A percentile compares a stretch with the other conserved stretches of the same genome.
Evolutionary conservation across 2,329 filamentous ascomycete species (phyloP).

Genomic region (Sporothrix protearum): DNA sequence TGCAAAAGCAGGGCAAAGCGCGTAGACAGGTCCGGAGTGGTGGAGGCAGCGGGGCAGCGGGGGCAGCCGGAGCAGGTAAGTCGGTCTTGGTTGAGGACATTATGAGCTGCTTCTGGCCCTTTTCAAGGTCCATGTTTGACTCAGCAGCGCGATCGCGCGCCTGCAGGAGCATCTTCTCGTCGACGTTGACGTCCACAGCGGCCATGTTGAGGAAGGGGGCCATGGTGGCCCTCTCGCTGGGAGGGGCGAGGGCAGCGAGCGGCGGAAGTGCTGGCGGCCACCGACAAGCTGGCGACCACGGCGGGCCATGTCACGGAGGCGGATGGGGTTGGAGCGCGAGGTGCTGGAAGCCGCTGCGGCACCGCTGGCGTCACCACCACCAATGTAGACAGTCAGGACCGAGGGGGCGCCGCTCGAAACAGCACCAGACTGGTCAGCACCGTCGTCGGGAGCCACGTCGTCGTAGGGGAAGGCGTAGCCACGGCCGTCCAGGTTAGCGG

Average conservation of each 20-base stretch:
- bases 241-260: conserved; percentile 18
- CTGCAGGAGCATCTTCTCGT: conserved; percentile 21
- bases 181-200: background rate
- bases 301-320: conserved; percentile 27
- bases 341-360: conserved; percentile 2
- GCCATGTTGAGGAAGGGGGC: conserved; percentile 15
- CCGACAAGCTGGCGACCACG: conserved; percentile 27
- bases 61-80: background rate
- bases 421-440: conserved; percentile 59
- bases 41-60: no score
- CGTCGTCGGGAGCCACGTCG: conserved; percentile 57
- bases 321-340: conserved; percentile 22
- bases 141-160: conserved; percentile 8
- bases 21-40: background rate
- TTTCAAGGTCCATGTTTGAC: conserved; percentile 21
- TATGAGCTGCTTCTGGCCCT: conserved; percentile 7
- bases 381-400: conserved; percentile 34
- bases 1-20: conserved; percentile 24
- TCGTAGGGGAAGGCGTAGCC: conserved; percentile 72
- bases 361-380: conserved; percentile 22
- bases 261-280: conserved; percentile 22
- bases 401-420: conserved; percentile 55
- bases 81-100: background rate
- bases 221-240: background rate
- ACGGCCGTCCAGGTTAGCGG: conserved; percentile 53